A percentile compares a stretch with the other conserved stretches of the same genome.
phyloP scores from a whole-genome alignment of 768 basidiomycete genomes.

The Dacryopinax primogenitus region DNA sequence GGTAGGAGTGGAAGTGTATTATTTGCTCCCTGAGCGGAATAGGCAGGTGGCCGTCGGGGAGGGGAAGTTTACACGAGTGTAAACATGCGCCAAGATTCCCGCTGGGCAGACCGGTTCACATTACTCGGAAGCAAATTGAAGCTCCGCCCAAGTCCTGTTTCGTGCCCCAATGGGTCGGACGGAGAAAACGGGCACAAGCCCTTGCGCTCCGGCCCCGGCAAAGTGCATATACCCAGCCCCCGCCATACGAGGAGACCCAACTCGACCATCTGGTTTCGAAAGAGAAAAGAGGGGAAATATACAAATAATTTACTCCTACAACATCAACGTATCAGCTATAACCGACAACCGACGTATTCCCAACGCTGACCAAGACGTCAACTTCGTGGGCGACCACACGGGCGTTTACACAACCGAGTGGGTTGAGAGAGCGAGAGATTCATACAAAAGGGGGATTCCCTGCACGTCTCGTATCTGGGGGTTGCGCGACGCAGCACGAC shows the following conservation, averaged over 20 bases:
- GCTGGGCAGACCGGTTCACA: neutral
- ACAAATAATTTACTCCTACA: neutral
- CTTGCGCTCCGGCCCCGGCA: neutral
- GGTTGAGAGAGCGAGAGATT: neutral
- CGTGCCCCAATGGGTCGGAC: neutral
- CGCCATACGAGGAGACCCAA: too few relatives aligned
- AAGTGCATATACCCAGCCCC: too few relatives aligned
- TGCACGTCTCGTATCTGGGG: neutral
- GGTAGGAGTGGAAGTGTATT: too few relatives aligned
- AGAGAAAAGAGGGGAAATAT: neutral
- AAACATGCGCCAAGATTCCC: neutral
- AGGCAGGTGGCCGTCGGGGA: too few relatives aligned
- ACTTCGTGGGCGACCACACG: neutral
- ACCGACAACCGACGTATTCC: neutral
- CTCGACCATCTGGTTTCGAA: neutral
- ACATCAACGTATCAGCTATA: neutral
- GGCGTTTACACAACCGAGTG: neutral
- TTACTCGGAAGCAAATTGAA: neutral
- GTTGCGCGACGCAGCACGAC: slow-evolving; percentile 3
- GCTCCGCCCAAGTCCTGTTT: slow-evolving; percentile 1
- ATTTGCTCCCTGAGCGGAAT: neutral
- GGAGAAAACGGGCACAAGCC: neutral
- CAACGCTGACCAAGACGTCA: neutral
- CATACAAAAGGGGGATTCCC: slow-evolving; percentile 7
- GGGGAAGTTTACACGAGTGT: too few relatives aligned